Percentiles rank a stretch among this genome's conserved stretches.
phyloP scores from a whole-genome alignment of 2,329 filamentous ascomycete genomes.

The Pezizomycotina sp. region DNA sequence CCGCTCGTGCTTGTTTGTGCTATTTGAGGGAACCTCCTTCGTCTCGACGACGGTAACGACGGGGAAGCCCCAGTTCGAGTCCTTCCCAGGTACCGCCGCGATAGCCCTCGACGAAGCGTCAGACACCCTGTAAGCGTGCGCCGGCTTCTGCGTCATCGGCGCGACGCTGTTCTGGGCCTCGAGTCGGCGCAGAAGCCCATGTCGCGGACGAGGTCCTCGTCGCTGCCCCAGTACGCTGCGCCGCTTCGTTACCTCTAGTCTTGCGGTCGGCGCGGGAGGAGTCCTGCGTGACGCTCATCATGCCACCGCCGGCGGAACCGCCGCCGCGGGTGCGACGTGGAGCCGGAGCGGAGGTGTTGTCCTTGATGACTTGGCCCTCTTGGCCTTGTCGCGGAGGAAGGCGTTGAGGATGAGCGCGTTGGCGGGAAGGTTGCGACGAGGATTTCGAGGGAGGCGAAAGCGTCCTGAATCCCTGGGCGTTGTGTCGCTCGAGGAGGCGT shows the following conservation, averaged over 20 bases:
- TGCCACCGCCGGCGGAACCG: conserved; percentile 25
- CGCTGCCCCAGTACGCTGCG: conserved; percentile 56
- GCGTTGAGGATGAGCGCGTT: conserved; percentile 84
- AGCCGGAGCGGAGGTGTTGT: conserved; percentile 32
- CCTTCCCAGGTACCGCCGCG: no score
- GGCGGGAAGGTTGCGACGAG: conserved; percentile 70
- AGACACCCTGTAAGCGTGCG: no score
- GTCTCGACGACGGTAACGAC: no score
- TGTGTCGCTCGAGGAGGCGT: conserved; percentile 52
- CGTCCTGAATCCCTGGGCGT: conserved; percentile 72
- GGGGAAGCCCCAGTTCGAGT: conserved; percentile 19
- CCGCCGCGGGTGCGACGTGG: conserved; percentile 27
- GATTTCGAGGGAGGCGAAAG: conserved; percentile 80
- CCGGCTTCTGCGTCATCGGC: no score
- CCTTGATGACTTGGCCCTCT: conserved; percentile 66
- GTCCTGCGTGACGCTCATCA: conserved; percentile 31
- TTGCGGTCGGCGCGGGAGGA: conserved; percentile 40
- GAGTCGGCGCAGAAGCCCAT: no score
- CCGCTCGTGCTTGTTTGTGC: no score
- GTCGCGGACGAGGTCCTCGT: conserved; percentile 73
- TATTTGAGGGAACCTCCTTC: no score
- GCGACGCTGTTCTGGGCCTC: no score
- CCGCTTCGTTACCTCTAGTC: conserved; percentile 16
- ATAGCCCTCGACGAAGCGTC: no score
- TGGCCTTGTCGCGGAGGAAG: conserved; percentile 80